Percentiles rank a stretch among this genome's conserved stretches.
These are phyloP conservation scores for Pilatotrama ljubarskyi DNA, from an alignment of 768 basidiomycete species.

Conservation along the genomic window DNA sequence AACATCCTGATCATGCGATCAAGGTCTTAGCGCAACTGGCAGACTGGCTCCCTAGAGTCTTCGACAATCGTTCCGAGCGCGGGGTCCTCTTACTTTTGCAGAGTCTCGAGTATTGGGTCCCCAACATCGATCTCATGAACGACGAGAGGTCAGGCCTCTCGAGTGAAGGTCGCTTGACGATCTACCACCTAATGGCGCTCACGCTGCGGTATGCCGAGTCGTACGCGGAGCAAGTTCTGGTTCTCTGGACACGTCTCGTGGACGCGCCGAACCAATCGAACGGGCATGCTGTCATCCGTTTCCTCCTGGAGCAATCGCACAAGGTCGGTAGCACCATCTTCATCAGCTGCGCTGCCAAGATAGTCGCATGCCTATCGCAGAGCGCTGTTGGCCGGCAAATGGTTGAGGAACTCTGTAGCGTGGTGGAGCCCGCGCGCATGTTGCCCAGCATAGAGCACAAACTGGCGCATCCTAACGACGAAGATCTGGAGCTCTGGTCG, in stretches of 20 bases:
- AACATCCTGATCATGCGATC: conserved; percentile 66
- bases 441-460: conserved; percentile 75
- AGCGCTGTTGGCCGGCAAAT: conserved; percentile 70
- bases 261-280: conserved; percentile 70
- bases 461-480: conserved; percentile 56
- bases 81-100: conserved; percentile 65
- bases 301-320: conserved; percentile 84
- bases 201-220: conserved; percentile 72
- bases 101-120: conserved; percentile 82
- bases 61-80: conserved; percentile 47
- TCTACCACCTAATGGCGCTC: conserved; percentile 83
- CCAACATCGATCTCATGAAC: conserved; percentile 67
- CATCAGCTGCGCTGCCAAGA: conserved; percentile 74
- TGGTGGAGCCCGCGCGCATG: conserved; percentile 86
- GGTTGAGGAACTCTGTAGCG: conserved; percentile 80
- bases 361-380: conserved; percentile 83
- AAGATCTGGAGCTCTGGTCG: conserved; percentile 76
- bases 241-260: conserved; percentile 78
- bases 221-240: conserved; percentile 77
- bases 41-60: conserved; percentile 67
- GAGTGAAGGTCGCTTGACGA: conserved; percentile 58
- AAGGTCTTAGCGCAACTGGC: conserved; percentile 71
- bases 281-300: conserved; percentile 77
- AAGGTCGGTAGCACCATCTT: conserved; percentile 80
- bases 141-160: conserved; percentile 58